phyloP scores from a whole-genome alignment of 208 protist genomes.

The Strigomonas culicis region DNA sequence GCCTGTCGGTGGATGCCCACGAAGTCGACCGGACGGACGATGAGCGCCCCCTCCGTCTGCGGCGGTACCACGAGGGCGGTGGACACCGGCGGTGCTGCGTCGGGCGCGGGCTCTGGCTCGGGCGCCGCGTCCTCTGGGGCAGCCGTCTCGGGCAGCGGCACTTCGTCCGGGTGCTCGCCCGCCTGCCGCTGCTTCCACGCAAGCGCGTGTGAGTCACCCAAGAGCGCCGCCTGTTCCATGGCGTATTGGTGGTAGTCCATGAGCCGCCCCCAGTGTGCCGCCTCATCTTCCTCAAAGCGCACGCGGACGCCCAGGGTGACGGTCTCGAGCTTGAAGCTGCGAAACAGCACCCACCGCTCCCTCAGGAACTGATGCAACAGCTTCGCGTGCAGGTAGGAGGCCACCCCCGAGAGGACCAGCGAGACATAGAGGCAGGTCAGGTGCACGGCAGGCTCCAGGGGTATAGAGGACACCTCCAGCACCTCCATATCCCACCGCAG shows the following conservation, averaged over 20 bases:
- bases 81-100: background rate
- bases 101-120: too few species aligned
- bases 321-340: conserved; percentile 19
- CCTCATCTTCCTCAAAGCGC: conserved; percentile 35
- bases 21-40: too few species aligned
- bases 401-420: conserved; percentile 23
- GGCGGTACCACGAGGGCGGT: background rate
- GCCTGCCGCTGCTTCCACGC: too few species aligned
- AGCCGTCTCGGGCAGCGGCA: too few species aligned
- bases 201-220: too few species aligned
- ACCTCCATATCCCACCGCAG: conserved; percentile 46
- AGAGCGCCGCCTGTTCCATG: conserved; percentile 18
- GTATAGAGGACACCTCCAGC: conserved; percentile 40
- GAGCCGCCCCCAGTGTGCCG: conserved; percentile 26
- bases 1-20: too few species aligned
- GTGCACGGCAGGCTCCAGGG: conserved; percentile 29
- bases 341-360: conserved; percentile 20
- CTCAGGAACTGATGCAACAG: conserved; percentile 23
- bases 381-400: conserved; percentile 19
- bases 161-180: too few species aligned
- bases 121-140: too few species aligned
- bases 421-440: conserved; percentile 38
- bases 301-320: conserved; percentile 25
- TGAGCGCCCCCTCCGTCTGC: too few species aligned
- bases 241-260: conserved; percentile 45